Evolutionary conservation across 495 filamentous ascomycete genomes (phyloP).

Genomic region (Penicillium argentinense): DNA sequence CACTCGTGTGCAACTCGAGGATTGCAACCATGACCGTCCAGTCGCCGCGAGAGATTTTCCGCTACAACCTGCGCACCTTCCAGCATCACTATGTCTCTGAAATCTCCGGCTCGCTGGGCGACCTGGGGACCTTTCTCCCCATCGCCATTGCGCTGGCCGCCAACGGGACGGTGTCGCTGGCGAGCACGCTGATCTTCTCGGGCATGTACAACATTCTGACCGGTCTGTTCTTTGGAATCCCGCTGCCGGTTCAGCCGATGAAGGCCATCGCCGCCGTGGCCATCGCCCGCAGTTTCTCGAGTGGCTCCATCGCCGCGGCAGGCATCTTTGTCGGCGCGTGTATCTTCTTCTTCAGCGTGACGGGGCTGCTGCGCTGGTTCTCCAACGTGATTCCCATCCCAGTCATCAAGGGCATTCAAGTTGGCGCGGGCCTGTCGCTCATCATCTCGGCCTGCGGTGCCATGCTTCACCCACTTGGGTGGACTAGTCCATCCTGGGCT

Average conservation of each 20-base stretch:
- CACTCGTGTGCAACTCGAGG: background rate
- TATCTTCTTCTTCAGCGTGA: conserved; percentile 73
- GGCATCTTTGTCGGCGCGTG: conserved; percentile 72
- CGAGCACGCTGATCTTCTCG: conserved; percentile 82
- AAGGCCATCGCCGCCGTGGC: conserved; percentile 90
- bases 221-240: conserved; percentile 79
- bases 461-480: conserved; percentile 59
- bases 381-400: conserved; percentile 73
- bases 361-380: conserved; percentile 70
- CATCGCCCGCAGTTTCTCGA: conserved; percentile 63
- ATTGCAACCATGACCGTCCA: conserved; percentile 25
- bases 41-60: conserved; percentile 33
- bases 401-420: conserved; percentile 90
- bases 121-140: conserved; percentile 88
- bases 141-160: conserved; percentile 80
- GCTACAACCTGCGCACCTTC: conserved; percentile 43
- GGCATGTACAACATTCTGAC: conserved; percentile 84
- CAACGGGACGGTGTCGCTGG: conserved; percentile 72
- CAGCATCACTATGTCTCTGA: conserved; percentile 65
- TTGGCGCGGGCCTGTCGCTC: conserved; percentile 82
- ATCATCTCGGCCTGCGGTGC: conserved; percentile 69
- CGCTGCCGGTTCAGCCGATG: conserved; percentile 85
- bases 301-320: conserved; percentile 71
- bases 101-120: conserved; percentile 86
- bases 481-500: conserved; percentile 56